Base-by-base conservation (phyloP, 2,329 filamentous ascomycete genomes). In the Microthyrium microscopicum region DNA sequence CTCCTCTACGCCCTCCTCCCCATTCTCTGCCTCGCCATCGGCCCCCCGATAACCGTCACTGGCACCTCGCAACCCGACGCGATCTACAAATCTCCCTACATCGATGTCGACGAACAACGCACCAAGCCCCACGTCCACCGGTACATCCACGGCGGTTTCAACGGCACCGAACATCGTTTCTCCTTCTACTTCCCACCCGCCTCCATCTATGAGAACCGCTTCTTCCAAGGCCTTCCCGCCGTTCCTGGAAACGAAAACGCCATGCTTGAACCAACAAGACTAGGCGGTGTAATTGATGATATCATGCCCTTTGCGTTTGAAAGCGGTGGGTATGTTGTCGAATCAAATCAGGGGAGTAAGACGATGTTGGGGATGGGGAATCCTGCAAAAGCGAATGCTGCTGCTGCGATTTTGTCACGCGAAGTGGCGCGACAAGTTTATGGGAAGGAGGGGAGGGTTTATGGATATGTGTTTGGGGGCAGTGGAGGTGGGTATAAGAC, bases 381-480 rank as follows among this genome's bases (percentile, higher is more conserved):
- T 16, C 29, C 29, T 7, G 29, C 12, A 22, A 12, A 19, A 7
- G 29, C 8, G 8, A 32, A 19, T 15, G 9, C 15, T 8, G 29
- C 18, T 11, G 29, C 29, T 7, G 29, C 29, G 11, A 22, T 7
- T 16, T 32, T 9, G 11, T 32, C 29, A 8, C 9, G 29, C 9
- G 16, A 25, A 25, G 8, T 32, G 9, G 29, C 29, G 13, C 8
- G 7, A 19, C 7, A 32, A 16, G 9, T 32, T 8, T 32, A 32
- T 25, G 29, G 29, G 7, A 7, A 8, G 8, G 7, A 26, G 7
- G n/a, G n/a, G n/a, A 12, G 19, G 7, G 12, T 19, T 11, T 32
- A 32, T 16, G 29, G 29, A 25, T 39, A 39, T 19, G 16, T 39
- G 5, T 39, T 38, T 28, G 36, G 36, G 16, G 36, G 25, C 29